These are phyloP conservation scores for Diaporthe sp. DNA, from an alignment of 2,329 filamentous ascomycete species.

Conservation along the genomic window DNA sequence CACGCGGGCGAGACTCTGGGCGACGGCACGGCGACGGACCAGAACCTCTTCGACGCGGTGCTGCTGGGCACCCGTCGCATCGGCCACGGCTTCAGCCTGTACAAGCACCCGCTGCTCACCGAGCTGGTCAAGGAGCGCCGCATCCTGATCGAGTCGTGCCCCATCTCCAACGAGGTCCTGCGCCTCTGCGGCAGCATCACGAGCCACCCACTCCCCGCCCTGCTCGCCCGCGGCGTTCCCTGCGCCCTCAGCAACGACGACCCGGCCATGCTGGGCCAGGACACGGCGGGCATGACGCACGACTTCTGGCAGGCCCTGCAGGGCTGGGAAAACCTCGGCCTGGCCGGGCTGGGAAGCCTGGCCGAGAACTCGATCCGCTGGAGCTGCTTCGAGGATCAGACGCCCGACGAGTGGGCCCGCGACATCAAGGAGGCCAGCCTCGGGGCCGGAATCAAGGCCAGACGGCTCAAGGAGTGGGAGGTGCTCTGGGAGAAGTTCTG, in stretches of 20 bases:
- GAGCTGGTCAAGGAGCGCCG: constrained; percentile 90
- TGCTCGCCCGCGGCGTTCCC: constrained; percentile 86
- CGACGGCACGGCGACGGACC: constrained; percentile 77
- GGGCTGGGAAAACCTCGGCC: constrained; percentile 90
- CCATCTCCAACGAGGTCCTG: constrained; percentile 90
- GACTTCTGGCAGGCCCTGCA: constrained; percentile 96
- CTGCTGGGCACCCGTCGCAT: constrained; percentile 89
- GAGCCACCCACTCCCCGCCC: constrained; percentile 83
- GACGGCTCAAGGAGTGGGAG: constrained; percentile 82
- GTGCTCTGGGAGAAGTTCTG: constrained; percentile 91
- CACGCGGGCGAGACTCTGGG: constrained; percentile 92
- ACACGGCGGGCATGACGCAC: constrained; percentile 84
- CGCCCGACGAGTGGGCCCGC: constrained; percentile 75
- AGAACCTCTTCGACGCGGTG: constrained; percentile 90
- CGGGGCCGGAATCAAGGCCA: constrained; percentile 78
- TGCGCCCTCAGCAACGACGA: constrained; percentile 93
- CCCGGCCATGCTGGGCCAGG: constrained; percentile 88
- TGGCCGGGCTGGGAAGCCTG: constrained; percentile 86
- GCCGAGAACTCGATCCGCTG: constrained; percentile 94
- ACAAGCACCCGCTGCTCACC: constrained; percentile 90
- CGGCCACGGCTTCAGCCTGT: constrained; percentile 88
- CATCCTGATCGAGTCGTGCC: constrained; percentile 90
- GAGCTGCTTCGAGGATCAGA: constrained; percentile 89
- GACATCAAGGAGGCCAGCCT: constrained; percentile 81
- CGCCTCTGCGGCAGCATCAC: constrained; percentile 82